phyloP scores from a whole-genome alignment of 2,329 filamentous ascomycete genomes.

The Alternaria dauci region DNA sequence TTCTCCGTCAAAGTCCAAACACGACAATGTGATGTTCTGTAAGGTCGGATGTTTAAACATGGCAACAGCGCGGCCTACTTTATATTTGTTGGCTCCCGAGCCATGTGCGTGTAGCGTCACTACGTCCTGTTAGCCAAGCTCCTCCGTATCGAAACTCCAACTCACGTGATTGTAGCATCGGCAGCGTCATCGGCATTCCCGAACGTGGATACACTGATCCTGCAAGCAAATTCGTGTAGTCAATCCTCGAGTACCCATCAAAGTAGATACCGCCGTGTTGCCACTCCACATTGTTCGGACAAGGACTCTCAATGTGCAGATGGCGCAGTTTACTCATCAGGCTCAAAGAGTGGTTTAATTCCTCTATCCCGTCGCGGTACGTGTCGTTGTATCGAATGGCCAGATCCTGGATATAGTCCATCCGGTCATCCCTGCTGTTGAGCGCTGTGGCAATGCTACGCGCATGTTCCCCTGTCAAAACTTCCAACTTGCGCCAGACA shows the following conservation, averaged over 20 bases:
- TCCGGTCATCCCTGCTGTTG: slow-evolving; percentile 32
- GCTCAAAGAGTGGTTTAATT: slow-evolving; percentile 38
- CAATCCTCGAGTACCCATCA: slow-evolving; percentile 40
- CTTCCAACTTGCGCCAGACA: slow-evolving; percentile 42
- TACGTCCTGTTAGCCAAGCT: slow-evolving; percentile 22
- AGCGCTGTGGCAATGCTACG: slow-evolving; percentile 33
- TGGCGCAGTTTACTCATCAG: slow-evolving; percentile 41
- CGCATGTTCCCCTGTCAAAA: slow-evolving; percentile 40
- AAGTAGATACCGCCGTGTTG: slow-evolving; percentile 27
- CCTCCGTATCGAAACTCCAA: neutral
- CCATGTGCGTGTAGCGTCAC: slow-evolving; percentile 48
- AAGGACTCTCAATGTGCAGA: slow-evolving; percentile 46
- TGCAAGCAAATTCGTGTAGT: slow-evolving; percentile 44
- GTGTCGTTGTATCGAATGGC: slow-evolving; percentile 39
- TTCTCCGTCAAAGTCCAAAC: slow-evolving; percentile 38
- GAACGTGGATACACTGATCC: slow-evolving; percentile 32
- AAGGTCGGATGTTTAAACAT: slow-evolving; percentile 48
- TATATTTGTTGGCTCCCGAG: slow-evolving; percentile 36
- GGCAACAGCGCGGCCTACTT: slow-evolving; percentile 33
- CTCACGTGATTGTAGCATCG: slow-evolving; percentile 45
- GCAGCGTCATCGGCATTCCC: slow-evolving; percentile 25
- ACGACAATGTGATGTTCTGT: slow-evolving; percentile 44
- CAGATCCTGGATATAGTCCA: slow-evolving; percentile 39
- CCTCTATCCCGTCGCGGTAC: slow-evolving; percentile 39
- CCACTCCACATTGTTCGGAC: slow-evolving; percentile 49